Evolutionary conservation across 768 basidiomycete species (phyloP), one percentile per base, ranked within the genome.

Genomic region (Rhodotorula babjevae): DNA sequence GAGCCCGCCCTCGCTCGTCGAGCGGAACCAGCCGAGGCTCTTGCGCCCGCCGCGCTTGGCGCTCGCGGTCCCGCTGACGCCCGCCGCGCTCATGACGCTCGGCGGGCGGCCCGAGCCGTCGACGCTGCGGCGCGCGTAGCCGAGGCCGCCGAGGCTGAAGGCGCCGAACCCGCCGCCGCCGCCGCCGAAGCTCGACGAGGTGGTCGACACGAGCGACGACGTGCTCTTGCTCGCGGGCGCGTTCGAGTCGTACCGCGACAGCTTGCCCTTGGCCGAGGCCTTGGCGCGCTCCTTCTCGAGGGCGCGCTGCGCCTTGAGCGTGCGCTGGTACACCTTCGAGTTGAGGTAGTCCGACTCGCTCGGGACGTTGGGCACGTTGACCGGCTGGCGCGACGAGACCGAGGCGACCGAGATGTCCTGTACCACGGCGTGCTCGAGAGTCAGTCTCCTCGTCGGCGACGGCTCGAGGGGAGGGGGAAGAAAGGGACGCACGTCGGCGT

Each of bases 251-350:
- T 69, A 76, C 29, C 65, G 61, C 16, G 68, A 64, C 33, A 72
- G 52, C 40, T 69, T 66, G 50, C 74, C 71, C 49, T 71, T 74
- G 47, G 67, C 57, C 16, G 73, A 69, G 18, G 65, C 68, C 56
- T 75, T 75, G 47, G 53, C 59, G 19, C 74, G 66, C 60, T 75
- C 74, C 67, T 76, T 72, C 44, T 76, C 74, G 57, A 76, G 60
- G 12, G 68, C 68, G 49, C 72, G 72, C 53, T 72, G 74, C 60
- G 74, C 74, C 59, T 76, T 76, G 57, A 69, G 49, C 29, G 74
- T 76, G 27, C 74, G 74, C 36, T 72, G 67, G 65, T 72, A 76
- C 44, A 76, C 65, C 62, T 66, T 66, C 27, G 65, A 63, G 61
- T 76, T 72, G 61, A 63, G 64, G 65, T 76, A 76, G 47, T 76